Evolutionary conservation across 306 rosid species (phyloP).

Genomic region (Dryas drummondii): DNA sequence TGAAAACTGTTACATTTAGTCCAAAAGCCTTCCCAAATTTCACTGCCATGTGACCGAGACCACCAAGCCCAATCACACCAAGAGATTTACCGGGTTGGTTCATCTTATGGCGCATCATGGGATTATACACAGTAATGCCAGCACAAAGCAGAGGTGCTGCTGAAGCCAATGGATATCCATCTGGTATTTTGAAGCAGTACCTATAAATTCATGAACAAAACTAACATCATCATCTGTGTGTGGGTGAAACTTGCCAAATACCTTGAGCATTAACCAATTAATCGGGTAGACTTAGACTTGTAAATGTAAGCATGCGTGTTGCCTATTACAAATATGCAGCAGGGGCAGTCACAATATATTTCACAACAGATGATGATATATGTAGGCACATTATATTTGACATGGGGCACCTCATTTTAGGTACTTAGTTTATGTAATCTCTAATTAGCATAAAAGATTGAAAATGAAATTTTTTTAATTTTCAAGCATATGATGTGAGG

Average conservation of each 20-base stretch:
- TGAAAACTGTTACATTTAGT: constrained; percentile 63
- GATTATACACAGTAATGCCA: constrained; percentile 68
- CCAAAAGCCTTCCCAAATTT: constrained; percentile 78
- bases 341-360: no score
- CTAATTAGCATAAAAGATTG: no score
- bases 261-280: no score
- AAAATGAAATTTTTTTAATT: no score
- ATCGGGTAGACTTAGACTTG: no score
- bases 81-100: constrained; percentile 10
- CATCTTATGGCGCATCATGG: constrained; percentile 56
- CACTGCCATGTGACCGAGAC: constrained; percentile 79
- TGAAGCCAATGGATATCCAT: constrained; percentile 60
- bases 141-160: constrained; percentile 28
- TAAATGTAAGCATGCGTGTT: no score
- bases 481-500: no score
- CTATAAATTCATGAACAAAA: constrained; percentile 21
- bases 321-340: no score
- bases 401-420: no score
- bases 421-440: no score
- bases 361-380: no score
- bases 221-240: neutral
- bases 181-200: constrained; percentile 60
- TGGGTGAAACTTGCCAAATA: neutral
- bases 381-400: no score
- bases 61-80: constrained; percentile 34